A percentile compares a stretch with the other conserved stretches of the same genome.
These are phyloP conservation scores for Populus davidiana DNA, from an alignment of 345 rosid species.

Conservation along the genomic window DNA sequence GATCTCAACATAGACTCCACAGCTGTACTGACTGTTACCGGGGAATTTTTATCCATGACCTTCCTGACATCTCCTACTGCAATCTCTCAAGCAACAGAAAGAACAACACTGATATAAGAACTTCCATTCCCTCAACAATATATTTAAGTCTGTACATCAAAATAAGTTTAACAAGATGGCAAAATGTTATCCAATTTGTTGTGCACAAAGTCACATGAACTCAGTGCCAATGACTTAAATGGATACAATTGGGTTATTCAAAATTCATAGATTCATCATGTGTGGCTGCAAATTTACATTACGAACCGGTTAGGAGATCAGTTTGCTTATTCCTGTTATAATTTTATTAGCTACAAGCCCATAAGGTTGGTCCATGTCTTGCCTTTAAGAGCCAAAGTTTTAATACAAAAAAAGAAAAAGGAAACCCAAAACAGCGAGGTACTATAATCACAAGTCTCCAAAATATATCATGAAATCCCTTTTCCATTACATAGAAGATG, in stretches of 20 bases:
- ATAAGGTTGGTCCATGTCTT: not conserved
- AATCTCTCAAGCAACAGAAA: slow-evolving; percentile 20
- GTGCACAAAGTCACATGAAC: not conserved
- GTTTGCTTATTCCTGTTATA: not conserved
- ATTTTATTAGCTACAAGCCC: not conserved
- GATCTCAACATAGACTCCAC: slow-evolving; percentile 73
- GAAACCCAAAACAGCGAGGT: not conserved
- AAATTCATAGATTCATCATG: not conserved
- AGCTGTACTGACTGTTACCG: slow-evolving; percentile 49
- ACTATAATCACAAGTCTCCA: not conserved
- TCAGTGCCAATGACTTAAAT: not conserved
- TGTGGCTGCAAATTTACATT: not conserved
- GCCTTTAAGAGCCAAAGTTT: not conserved
- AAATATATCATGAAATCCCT: no score
- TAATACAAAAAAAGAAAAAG: not conserved
- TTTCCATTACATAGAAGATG: no score
- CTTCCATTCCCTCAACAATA: not conserved
- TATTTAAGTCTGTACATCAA: no score
- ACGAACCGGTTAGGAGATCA: not conserved
- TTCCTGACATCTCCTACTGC: slow-evolving; percentile 70
- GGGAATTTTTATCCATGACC: slow-evolving; percentile 53
- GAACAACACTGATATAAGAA: not conserved
- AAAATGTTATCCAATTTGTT: no score
- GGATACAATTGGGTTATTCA: not conserved
- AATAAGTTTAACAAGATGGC: no score